Base-by-base conservation (phyloP, 139 green algal species). In the Pseudopediastrum boryanum region DNA sequence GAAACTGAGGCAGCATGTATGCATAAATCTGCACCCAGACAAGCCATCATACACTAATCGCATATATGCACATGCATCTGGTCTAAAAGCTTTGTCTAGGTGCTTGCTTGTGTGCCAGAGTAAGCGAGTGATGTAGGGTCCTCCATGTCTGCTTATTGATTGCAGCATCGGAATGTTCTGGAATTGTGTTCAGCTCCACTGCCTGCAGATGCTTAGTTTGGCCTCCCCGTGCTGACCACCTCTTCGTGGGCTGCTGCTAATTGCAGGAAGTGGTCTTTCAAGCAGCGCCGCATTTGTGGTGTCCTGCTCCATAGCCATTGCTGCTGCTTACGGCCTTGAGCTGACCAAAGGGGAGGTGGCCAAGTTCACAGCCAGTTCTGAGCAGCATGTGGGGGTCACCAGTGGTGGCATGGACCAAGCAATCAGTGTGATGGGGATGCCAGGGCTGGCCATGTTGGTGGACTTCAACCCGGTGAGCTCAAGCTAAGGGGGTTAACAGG, bases 361-460 rank as follows among this genome's bases (percentile, higher is more conserved):
- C 3, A 90, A 96, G 73, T 95, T 97, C 71, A 90, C 94, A 7
- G 94, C 92, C 62, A 83, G 66, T 21, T 91, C 86, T 6, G 88
- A 94, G 83, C 84, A 69, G 8, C 91, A 96, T 71, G 92, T 97
- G 71, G 94, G 94, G 9, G 93, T 95, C 6, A 91, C 94, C 56
- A 93, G 85, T 0, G 96, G 96, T 13, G 96, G 96, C 68, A 99
- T 99, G 96, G 96, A 99, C 86, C 95, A 99, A 88, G 96, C 96
- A 12, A 98, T 98, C 77, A 91, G 80, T 66, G 91, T 98, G 46
- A 96, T 98, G 94, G 95, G 89, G 50, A 81, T 85, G 80, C 85
- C 89, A 82, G 72, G 90, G 77, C 79, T 94, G 56, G 86, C 88
- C 43, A 94, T 92, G 85, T 82, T 92, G 39, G 83, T 96, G 25